phyloP scores from a whole-genome alignment of 2,329 filamentous ascomycete species.

The Graphium sp. region DNA sequence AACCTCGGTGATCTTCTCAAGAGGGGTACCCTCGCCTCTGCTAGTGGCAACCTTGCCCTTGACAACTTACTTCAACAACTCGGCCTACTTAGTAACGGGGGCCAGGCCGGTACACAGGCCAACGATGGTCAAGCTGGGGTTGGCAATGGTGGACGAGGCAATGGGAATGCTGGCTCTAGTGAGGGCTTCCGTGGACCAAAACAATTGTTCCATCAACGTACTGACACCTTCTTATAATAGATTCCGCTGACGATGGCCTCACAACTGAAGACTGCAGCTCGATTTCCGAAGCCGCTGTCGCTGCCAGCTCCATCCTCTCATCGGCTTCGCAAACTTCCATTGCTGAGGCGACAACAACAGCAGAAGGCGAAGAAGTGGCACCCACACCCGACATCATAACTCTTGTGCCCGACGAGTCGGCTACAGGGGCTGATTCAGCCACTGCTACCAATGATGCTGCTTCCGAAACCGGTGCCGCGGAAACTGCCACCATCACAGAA shows the following conservation, averaged over 20 bases:
- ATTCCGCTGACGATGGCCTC: not conserved
- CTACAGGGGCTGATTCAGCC: not conserved
- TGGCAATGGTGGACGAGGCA: not conserved
- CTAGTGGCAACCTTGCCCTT: too few relatives aligned
- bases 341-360: not conserved
- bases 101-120: not conserved
- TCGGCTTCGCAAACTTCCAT: not conserved
- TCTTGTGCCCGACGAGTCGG: not conserved
- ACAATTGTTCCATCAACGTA: not conserved
- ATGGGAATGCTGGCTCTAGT: too few relatives aligned
- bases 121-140: not conserved
- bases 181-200: too few relatives aligned
- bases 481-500: not conserved
- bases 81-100: not conserved
- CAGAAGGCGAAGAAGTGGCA: too few relatives aligned
- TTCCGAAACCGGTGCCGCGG: too few relatives aligned
- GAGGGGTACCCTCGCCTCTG: not conserved
- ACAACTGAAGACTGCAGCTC: not conserved
- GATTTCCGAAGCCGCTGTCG: constrained; percentile 1
- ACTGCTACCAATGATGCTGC: not conserved
- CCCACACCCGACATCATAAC: constrained; percentile 2
- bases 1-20: constrained; percentile 2
- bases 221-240: too few relatives aligned
- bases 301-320: constrained; percentile 1
- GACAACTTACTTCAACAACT: constrained; percentile 1